Percentiles rank a stretch among this genome's conserved stretches.
phyloP scores from a whole-genome alignment of 1,284 basidiomycete genomes.

The Ustilago curta region DNA sequence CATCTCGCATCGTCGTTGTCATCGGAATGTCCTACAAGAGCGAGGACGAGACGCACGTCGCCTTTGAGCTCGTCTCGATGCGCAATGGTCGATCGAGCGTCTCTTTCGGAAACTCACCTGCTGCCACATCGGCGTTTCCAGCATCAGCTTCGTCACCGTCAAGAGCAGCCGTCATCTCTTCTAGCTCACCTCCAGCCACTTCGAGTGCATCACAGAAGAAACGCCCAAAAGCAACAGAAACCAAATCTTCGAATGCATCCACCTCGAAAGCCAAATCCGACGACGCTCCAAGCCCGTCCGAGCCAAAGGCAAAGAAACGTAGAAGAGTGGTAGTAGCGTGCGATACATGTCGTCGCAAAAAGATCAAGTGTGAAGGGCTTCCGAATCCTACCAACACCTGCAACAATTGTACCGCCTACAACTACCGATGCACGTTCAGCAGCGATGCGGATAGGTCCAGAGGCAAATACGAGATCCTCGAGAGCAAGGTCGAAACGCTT shows the following conservation, averaged over 20 bases:
- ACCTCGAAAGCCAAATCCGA: constrained; percentile 18
- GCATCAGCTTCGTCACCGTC: constrained; percentile 8
- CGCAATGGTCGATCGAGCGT: constrained; percentile 36
- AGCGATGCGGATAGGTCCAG: constrained; percentile 53
- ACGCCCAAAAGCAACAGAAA: constrained; percentile 5
- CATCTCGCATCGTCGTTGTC: background rate
- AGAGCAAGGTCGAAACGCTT: constrained; percentile 60
- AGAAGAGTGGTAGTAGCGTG: constrained; percentile 61
- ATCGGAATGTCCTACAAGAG: constrained; percentile 39
- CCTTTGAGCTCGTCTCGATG: constrained; percentile 51
- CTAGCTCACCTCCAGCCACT: constrained; percentile 6
- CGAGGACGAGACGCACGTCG: constrained; percentile 48
- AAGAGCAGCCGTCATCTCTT: background rate
- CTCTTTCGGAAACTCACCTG: constrained; percentile 29
- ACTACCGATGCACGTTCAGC: constrained; percentile 59
- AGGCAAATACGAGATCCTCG: constrained; percentile 66
- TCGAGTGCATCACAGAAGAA: constrained; percentile 23
- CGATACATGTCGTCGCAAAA: constrained; percentile 63
- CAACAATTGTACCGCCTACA: constrained; percentile 58
- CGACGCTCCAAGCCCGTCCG: constrained; percentile 20
- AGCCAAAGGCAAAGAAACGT: constrained; percentile 43
- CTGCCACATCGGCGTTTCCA: constrained; percentile 9
- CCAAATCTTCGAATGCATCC: constrained; percentile 12
- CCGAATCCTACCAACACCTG: constrained; percentile 57
- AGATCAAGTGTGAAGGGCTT: constrained; percentile 61